Conservation (phyloP, 2,329 filamentous ascomycete genomes). For the Xylariaceae sp. region DNA sequence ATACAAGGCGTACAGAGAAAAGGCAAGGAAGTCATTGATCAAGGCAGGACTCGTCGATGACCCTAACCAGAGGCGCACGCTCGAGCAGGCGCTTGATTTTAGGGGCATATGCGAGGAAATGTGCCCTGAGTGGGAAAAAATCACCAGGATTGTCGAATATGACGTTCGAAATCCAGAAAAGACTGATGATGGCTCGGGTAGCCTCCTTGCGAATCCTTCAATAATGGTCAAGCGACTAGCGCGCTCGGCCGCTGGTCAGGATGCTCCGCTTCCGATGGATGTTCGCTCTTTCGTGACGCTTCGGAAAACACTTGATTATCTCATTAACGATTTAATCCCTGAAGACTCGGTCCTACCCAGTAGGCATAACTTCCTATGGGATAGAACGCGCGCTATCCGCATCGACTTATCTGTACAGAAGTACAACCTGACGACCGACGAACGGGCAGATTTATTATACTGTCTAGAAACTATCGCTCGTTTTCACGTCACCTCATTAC, state of each 20-base stretch:
- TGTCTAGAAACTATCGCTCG: constrained; percentile 61
- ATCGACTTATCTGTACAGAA: constrained; percentile 63
- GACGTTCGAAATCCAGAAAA: constrained; percentile 55
- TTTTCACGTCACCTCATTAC: constrained; percentile 61
- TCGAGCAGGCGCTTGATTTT: constrained; percentile 61
- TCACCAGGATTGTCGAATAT: constrained; percentile 56
- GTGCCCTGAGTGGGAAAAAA: constrained; percentile 63
- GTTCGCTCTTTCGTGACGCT: constrained; percentile 57
- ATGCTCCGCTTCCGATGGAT: constrained; percentile 62
- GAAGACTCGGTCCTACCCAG: constrained; percentile 50
- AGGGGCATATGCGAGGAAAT: constrained; percentile 65
- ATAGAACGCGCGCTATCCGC: constrained; percentile 61
- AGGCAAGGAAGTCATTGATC: constrained; percentile 53
- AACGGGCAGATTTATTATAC: constrained; percentile 55
- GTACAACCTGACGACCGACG: constrained; percentile 52
- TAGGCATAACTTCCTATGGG: constrained; percentile 62
- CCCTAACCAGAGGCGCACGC: constrained; percentile 55
- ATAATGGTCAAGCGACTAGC: constrained; percentile 64
- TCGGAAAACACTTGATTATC: constrained; percentile 56
- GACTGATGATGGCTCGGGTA: constrained; percentile 35
- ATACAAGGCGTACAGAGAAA: constrained; percentile 53
- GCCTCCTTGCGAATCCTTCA: constrained; percentile 42
- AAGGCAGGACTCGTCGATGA: constrained; percentile 59
- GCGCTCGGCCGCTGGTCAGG: constrained; percentile 62
- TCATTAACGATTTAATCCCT: constrained; percentile 54